A percentile compares a stretch with the other conserved stretches of the same genome.
Evolutionary conservation across 768 basidiomycete species (phyloP).

Genomic region (Amanita subjunquillea): DNA sequence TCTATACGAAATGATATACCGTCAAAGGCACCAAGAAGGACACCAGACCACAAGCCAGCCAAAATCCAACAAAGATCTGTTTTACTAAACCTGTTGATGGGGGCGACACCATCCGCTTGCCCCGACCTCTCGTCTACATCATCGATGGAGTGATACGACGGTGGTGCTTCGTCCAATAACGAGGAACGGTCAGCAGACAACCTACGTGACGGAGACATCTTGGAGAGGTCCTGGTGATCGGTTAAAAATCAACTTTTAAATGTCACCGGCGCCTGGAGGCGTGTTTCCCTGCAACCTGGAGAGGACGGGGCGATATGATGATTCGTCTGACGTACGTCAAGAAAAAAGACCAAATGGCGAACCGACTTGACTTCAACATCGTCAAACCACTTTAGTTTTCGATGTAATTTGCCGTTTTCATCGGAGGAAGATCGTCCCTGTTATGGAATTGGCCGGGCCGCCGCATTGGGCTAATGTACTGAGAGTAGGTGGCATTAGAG

Average conservation of each 20-base stretch:
- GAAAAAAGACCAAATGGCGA: conserved; percentile 21
- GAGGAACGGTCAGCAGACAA: conserved; percentile 40
- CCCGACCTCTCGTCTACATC: conserved; percentile 18
- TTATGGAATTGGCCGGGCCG: conserved; percentile 24
- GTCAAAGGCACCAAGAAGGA: conserved; percentile 79
- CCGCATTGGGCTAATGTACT: conserved; percentile 12
- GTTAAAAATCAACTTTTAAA: conserved; percentile 16
- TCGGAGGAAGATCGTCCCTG: conserved; percentile 23
- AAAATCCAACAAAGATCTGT: conserved; percentile 62
- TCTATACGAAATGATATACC: conserved; percentile 31
- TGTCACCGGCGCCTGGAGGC: conserved; percentile 11
- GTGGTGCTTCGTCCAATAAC: conserved; percentile 39
- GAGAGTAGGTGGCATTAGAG: not conserved
- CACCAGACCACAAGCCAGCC: conserved; percentile 71
- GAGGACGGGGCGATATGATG: conserved; percentile 22
- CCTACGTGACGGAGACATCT: conserved; percentile 33
- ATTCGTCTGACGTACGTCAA: conserved; percentile 10
- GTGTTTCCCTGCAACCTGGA: conserved; percentile 21
- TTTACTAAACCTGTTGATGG: conserved; percentile 36
- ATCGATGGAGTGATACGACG: conserved; percentile 37
- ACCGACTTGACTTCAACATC: conserved; percentile 21
- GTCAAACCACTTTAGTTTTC: conserved; percentile 15
- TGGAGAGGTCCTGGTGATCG: conserved; percentile 14
- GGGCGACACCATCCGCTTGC: conserved; percentile 8
- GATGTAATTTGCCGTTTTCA: conserved; percentile 35